Conservation (phyloP, 2,329 filamentous ascomycete species). For the Escovopsis sp. region DNA sequence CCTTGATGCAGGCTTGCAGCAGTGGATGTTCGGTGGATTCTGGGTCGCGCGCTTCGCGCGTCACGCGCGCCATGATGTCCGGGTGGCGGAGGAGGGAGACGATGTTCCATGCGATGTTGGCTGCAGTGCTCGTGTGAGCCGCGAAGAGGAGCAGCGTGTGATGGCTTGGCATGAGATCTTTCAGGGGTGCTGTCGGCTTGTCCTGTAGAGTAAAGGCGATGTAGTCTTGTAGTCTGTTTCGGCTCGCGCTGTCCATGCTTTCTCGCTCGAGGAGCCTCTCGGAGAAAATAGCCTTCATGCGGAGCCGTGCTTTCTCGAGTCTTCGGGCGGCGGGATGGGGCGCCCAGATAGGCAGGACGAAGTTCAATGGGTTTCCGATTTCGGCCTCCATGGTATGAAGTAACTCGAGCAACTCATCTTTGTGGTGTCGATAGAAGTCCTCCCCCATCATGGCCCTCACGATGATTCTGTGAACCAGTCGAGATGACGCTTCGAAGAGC, state of each 20-base stretch:
- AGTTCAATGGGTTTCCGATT: constrained; percentile 4
- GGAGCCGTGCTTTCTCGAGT: constrained; percentile 5
- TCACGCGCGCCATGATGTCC: constrained; percentile 6
- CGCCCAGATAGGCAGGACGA: constrained; percentile 7
- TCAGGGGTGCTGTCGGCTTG: constrained; percentile 4
- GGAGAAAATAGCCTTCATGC: constrained; percentile 7
- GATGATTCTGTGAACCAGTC: constrained; percentile 6
- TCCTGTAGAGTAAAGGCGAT: constrained; percentile 8
- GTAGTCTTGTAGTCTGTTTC: constrained; percentile 6
- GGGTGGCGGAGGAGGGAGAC: constrained; percentile 9
- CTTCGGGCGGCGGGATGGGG: constrained; percentile 6
- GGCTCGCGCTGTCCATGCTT: not conserved
- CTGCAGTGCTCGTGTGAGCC: constrained; percentile 7
- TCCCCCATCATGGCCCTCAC: constrained; percentile 8
- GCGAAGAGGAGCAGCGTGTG: constrained; percentile 9
- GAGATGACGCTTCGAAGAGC: constrained; percentile 6
- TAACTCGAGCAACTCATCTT: constrained; percentile 6
- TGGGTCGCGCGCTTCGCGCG: constrained; percentile 5
- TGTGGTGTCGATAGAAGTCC: constrained; percentile 7
- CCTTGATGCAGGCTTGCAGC: constrained; percentile 9
- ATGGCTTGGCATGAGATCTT: constrained; percentile 5
- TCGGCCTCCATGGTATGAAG: constrained; percentile 7
- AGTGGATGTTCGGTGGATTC: constrained; percentile 3
- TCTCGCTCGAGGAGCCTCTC: constrained; percentile 6
- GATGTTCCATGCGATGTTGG: constrained; percentile 7